Percentiles rank a stretch among this genome's conserved stretches.
Conservation (phyloP, 345 rosid species). For the Turritis glabra region DNA sequence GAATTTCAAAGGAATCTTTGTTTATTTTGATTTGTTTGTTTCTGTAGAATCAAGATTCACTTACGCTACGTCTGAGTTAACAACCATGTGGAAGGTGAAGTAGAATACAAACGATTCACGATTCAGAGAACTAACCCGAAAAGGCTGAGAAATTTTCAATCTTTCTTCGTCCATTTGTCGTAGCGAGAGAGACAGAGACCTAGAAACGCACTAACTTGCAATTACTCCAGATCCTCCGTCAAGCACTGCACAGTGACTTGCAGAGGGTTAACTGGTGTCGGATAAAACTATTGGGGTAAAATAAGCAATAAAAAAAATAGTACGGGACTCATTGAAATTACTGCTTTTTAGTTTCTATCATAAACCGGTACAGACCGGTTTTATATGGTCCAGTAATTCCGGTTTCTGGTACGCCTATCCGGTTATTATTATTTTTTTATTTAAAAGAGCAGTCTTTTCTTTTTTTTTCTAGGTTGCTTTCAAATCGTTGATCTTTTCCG, state of each 20-base stretch:
- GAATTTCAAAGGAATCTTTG: background rate
- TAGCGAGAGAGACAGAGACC: background rate
- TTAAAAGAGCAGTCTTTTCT: background rate
- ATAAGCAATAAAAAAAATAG: background rate
- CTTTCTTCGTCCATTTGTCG: background rate
- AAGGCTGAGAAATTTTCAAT: background rate
- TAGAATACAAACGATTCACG: background rate
- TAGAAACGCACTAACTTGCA: conserved; percentile 24
- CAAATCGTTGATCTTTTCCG: background rate
- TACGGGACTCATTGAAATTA: background rate
- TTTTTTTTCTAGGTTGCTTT: background rate
- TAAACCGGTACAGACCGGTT: background rate
- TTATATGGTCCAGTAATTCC: background rate
- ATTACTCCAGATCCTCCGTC: conserved; percentile 45
- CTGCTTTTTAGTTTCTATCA: background rate
- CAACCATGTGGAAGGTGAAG: background rate
- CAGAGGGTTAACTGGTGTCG: background rate
- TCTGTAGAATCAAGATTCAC: background rate
- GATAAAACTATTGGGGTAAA: background rate
- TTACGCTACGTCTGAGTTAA: background rate
- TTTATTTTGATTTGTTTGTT: background rate
- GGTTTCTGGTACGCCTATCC: background rate
- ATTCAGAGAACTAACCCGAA: background rate
- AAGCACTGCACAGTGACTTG: background rate
- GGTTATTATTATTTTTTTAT: background rate